Evolutionary conservation across 78 protist species (phyloP), one percentile per base, ranked within the genome.

Genomic region (Speleostelium caveatum): DNA sequence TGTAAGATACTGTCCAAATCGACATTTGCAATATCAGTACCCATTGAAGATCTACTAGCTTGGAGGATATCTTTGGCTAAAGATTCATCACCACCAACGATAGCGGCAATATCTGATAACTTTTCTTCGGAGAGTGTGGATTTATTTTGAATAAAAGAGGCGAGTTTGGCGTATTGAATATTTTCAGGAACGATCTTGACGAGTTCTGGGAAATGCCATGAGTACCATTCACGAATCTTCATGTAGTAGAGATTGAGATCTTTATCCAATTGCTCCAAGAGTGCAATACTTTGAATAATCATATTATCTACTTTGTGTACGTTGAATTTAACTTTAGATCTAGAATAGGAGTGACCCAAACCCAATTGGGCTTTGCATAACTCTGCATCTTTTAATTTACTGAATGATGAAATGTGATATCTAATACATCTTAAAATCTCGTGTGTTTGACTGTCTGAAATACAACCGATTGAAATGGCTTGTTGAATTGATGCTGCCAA

Each of bases 191-290:
- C 96, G 62, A 98, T 83, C 86, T 79, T 94, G 65, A 92, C 78
- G 28, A 99, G 65, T 94, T 99, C 99, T 35, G 99, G 99, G 97
- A 99, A 99, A 79, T 98, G 99, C 98, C 99, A 98, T 41, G 96
- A 65, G 77, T 99, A 98, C 99, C 99, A 99, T 91, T 99, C 99
- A 28, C 97, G 78, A 33, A 65, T 32, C 41, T 99, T 90, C 99
- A 98, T 99, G 80, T 94, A 63, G 75, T 96, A 96, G 17, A 97
- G 96, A 97, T 99, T 99, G 73, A 98, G 63, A 60, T 99, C 99
- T 95, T 99, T 98, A 73, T 99, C 99, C 30, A 99, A 93, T 65
- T 96, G 97, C 63, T 99, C 99, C 51, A 88, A 75, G 28, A 75
- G 73, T 28, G 97, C 41, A 30, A 99, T 98, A 39, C 98, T 86